Conservation (phyloP, 2,329 filamentous ascomycete species). For the Ophioceras dolichostomum region DNA sequence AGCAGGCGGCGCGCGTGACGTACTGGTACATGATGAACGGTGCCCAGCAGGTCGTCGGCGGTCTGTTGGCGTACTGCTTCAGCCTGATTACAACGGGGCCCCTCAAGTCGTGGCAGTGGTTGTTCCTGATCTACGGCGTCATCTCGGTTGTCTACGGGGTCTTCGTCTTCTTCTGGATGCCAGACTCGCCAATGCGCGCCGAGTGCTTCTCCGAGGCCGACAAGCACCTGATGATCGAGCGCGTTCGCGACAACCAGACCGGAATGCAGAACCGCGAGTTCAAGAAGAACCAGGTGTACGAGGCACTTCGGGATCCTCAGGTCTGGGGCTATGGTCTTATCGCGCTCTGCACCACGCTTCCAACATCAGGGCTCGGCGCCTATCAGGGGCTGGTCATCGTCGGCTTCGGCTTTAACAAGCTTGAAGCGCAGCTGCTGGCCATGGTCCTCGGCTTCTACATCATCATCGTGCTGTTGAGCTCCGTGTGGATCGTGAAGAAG, state of each 20-base stretch:
- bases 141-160: slow-evolving; percentile 51
- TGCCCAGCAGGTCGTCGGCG: slow-evolving; percentile 59
- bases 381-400: slow-evolving; percentile 67
- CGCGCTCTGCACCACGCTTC: slow-evolving; percentile 59
- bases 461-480: slow-evolving; percentile 54
- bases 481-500: slow-evolving; percentile 56
- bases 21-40: slow-evolving; percentile 76
- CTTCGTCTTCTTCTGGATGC: slow-evolving; percentile 52
- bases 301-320: slow-evolving; percentile 52
- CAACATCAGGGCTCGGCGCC: slow-evolving; percentile 59
- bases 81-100: slow-evolving; percentile 37
- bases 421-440: slow-evolving; percentile 60
- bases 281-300: slow-evolving; percentile 31
- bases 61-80: slow-evolving; percentile 55
- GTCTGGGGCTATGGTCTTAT: slow-evolving; percentile 53
- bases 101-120: slow-evolving; percentile 54
- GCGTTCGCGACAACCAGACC: slow-evolving; percentile 47
- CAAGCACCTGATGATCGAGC: slow-evolving; percentile 50
- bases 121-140: slow-evolving; percentile 55
- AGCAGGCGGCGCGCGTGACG: slow-evolving; percentile 53
- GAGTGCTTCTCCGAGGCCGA: slow-evolving; percentile 56
- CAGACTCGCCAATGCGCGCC: slow-evolving; percentile 59
- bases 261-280: slow-evolving; percentile 43
- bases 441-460: slow-evolving; percentile 69
- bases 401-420: slow-evolving; percentile 49